Evolutionary conservation across 352 stramenopile species (phyloP), one percentile per base, ranked within the genome.

Genomic region (Phytophthora pini): DNA sequence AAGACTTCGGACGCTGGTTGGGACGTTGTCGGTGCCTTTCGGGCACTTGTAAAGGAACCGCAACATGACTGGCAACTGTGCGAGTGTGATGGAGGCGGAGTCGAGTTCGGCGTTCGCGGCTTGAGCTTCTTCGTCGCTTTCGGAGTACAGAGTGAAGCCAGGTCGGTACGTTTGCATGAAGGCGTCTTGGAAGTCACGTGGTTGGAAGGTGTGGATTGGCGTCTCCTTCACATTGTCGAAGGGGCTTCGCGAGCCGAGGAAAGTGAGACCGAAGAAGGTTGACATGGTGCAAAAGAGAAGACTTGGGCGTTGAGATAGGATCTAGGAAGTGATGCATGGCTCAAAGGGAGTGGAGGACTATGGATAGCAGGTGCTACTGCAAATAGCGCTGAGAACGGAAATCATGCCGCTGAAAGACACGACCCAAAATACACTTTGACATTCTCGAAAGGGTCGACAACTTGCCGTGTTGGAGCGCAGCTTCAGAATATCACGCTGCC

Each of bases 211-310:
- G 48, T 84, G 74, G 53, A 90, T 59, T 39, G 80, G 79, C 9
- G 80, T 92, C 32, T 82, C 77, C 45, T 84, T 82, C 44, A 68
- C 68, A 7, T 68, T 17, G 43, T 89, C 82, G 58, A 92, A 89
- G 22, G 79, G 66, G 43, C 69, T 80, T 55, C 89, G 80, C 8
- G 82, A 84, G 27, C 82, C 82, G 24, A 89, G 68, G 4, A 61
- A 52, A 2, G 80, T 92, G 43, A 92, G 68, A 1, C 82, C 80
- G 51, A 92, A 90, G 77, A 90, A 92, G 31, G 78, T 69, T 0
- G 62, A 70, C 80, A 90, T 90, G 9, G 29, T 9, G 29, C 5
- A 10, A 34, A 11, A 34, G 29, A 34, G 29, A 34, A 34, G 29
- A 34, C 20, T 29, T 34, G 43, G 5, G 36, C 17, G 36, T 43